phyloP scores from a whole-genome alignment of 106 monocot genomes.

The Dioscorea alata region DNA sequence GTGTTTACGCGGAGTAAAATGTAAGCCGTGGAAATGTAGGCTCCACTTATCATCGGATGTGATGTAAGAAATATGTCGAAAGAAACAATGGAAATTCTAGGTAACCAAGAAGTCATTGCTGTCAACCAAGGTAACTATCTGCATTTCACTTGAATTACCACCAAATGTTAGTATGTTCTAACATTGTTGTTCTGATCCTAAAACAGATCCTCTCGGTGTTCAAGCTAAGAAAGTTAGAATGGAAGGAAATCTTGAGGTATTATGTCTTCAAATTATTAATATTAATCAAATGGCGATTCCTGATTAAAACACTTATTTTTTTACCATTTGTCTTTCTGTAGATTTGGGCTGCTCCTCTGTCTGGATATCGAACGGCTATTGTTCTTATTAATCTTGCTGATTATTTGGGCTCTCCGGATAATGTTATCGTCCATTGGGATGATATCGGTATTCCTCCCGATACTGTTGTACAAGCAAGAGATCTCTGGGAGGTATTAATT shows the following conservation, averaged over 20 bases:
- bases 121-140: conserved; percentile 60
- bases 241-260: conserved; percentile 58
- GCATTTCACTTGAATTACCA: too few species aligned
- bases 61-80: conserved; percentile 56
- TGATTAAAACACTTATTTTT: too few species aligned
- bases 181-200: neutral
- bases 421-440: conserved; percentile 56
- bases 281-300: too few species aligned
- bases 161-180: too few species aligned
- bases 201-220: conserved; percentile 60
- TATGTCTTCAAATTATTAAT: neutral
- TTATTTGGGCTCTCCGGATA: neutral
- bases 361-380: conserved; percentile 36
- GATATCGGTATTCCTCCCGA: conserved; percentile 46
- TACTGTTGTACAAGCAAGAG: conserved; percentile 46
- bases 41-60: conserved; percentile 75
- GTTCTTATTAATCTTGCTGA: conserved; percentile 39
- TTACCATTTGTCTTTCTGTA: conserved; percentile 1
- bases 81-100: conserved; percentile 47
- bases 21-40: conserved; percentile 21
- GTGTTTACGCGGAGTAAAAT: neutral
- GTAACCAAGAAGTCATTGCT: conserved; percentile 60
- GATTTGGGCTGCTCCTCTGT: conserved; percentile 76
- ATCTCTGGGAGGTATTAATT: conserved; percentile 8
- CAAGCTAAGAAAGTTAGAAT: conserved; percentile 79